Evolutionary conservation across 257 asterid species (phyloP), one percentile per base, ranked within the genome.

Genomic region (Salvia hispanica): DNA sequence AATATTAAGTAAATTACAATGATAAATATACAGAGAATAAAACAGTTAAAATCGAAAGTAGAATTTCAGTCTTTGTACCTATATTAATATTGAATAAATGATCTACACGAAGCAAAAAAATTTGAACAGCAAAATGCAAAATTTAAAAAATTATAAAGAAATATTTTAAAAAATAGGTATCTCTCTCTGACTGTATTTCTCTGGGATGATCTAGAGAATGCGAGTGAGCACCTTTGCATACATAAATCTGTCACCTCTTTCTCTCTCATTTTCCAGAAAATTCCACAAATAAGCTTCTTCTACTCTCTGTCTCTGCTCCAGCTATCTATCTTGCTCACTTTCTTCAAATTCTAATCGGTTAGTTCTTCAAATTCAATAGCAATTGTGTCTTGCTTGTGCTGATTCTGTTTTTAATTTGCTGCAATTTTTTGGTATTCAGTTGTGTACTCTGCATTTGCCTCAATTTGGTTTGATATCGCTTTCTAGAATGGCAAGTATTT

Each of bases 281-380:
- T 68, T 59, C 74, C 9, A 58, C 15, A 45, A 42, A 12, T 75
- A 76, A 72, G 74, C 39, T 58, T 72, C 61, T n/a, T n/a, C n/a
- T n/a, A n/a, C n/a, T 73, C 46, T 39, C 25, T 25, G 37, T 42
- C 67, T 63, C 47, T 46, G 48, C 53, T 37, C 5, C 47, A 21
- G 4, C 9, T 16, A 40, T 52, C 6, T 48, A n/a, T 46, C 33
- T 25, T 14, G 45, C 67, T 21, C 14, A 15, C 9, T 65, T 48
- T 15, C 47, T 5, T 9, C 34, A 6, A 46, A 6, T 3, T 5
- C 2, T 21, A 10, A 31, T 37, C 52, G 7, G 4, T 55, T 6
- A 48, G 44, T 18, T 39, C 36, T 13, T 34, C 57, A 25, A 25
- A 25, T 5, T 12, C 28, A 2, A 47, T 39, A 8, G 12, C 18